A percentile compares a stretch with the other conserved stretches of the same genome.
phyloP scores from a whole-genome alignment of 2,329 filamentous ascomycete species.

The Aspergillus candidus region DNA sequence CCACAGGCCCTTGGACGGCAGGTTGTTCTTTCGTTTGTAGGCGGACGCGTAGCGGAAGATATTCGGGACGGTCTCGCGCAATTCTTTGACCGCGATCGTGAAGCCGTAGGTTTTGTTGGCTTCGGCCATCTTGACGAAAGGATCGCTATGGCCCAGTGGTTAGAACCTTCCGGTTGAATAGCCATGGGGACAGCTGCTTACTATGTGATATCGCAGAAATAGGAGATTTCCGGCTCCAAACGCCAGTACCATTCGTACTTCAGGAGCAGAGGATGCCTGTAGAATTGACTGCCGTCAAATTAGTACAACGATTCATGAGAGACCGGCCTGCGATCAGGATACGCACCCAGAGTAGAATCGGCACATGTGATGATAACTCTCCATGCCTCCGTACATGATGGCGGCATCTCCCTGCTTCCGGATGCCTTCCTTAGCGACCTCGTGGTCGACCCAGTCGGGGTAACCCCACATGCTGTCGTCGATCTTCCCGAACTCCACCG shows the following conservation, averaged over 20 bases:
- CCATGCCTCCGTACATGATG: constrained; percentile 98
- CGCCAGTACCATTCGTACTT: constrained; percentile 99
- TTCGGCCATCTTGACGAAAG: constrained; percentile 90
- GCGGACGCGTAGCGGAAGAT: constrained; percentile 98
- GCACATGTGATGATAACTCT: constrained; percentile 99
- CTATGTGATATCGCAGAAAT: constrained; percentile 99
- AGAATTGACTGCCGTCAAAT: constrained; percentile 66
- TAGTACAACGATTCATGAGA: constrained; percentile 1
- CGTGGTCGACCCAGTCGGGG: constrained; percentile 91
- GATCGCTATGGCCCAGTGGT: constrained; percentile 57
- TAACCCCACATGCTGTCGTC: constrained; percentile 89
- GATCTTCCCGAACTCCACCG: constrained; percentile 92
- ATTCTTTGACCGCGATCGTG: constrained; percentile 96
- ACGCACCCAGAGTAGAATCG: constrained; percentile 94
- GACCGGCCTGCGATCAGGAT: background rate
- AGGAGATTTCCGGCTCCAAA: constrained; percentile 97
- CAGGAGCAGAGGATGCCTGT: constrained; percentile 86
- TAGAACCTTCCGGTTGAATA: constrained; percentile 17
- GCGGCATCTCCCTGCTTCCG: constrained; percentile 93
- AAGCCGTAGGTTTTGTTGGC: constrained; percentile 97
- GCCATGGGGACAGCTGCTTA: constrained; percentile 39
- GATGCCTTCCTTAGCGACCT: constrained; percentile 92
- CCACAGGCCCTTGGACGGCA: constrained; percentile 89
- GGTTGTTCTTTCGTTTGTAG: constrained; percentile 87
- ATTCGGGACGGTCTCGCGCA: constrained; percentile 95